These are phyloP conservation scores for Colletotrichum eremochloae DNA, from an alignment of 2,329 filamentous ascomycete species.

Conservation along the genomic window DNA sequence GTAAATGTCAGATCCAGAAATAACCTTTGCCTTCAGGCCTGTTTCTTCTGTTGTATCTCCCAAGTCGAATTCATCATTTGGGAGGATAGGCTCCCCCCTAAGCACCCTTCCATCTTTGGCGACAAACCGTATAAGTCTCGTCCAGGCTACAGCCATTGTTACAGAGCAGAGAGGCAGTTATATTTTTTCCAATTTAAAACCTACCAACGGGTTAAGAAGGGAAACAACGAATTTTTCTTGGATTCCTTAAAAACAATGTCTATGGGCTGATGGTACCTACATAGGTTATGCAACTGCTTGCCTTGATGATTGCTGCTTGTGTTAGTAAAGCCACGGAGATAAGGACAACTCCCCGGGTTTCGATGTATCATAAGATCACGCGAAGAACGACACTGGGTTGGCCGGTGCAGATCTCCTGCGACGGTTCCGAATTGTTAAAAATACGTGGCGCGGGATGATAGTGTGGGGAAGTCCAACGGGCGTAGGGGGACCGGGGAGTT, in stretches of 20 bases:
- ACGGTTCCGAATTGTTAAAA: too few relatives aligned
- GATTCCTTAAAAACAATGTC: neutral
- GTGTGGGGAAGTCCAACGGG: neutral
- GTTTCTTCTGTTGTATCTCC: slow-evolving; percentile 61
- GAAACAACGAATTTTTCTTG: neutral
- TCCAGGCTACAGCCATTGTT: slow-evolving; percentile 58
- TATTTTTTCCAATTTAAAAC: neutral
- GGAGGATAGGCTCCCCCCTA: slow-evolving; percentile 65
- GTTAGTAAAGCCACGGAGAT: neutral
- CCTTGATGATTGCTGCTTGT: neutral
- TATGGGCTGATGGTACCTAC: too few relatives aligned
- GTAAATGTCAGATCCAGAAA: slow-evolving; percentile 64
- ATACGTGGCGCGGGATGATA: neutral
- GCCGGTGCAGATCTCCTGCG: neutral
- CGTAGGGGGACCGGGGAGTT: slow-evolving; percentile 11
- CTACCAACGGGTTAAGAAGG: too few relatives aligned
- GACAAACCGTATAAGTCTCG: slow-evolving; percentile 67
- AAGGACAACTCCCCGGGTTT: neutral
- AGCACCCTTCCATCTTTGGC: slow-evolving; percentile 63
- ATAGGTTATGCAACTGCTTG: neutral
- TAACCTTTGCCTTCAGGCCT: slow-evolving; percentile 64
- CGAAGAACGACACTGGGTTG: neutral
- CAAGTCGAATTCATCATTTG: slow-evolving; percentile 60
- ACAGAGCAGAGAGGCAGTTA: neutral
- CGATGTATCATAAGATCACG: neutral